These are phyloP conservation scores for Panaeolus cyanescens DNA, from an alignment of 768 basidiomycete genomes.

Conservation along the genomic window DNA sequence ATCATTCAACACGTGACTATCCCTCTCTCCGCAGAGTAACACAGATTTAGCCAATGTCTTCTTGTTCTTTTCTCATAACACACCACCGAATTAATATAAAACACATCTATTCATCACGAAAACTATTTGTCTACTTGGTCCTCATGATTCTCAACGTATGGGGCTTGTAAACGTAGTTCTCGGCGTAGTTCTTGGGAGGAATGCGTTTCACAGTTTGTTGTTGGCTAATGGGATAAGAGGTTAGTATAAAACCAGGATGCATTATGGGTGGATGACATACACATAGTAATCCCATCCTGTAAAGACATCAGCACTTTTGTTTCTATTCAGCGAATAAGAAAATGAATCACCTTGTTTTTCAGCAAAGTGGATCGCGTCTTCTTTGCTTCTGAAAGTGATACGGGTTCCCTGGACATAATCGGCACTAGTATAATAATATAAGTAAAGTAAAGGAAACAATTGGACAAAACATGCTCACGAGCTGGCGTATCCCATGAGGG, in stretches of 20 bases:
- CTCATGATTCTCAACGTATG: slow-evolving; percentile 79
- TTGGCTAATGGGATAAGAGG: slow-evolving; percentile 49
- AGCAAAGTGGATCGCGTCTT: slow-evolving; percentile 92
- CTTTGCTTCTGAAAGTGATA: slow-evolving; percentile 80
- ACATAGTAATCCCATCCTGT: slow-evolving; percentile 93
- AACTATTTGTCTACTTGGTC: slow-evolving; percentile 75
- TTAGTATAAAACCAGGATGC: slow-evolving; percentile 10
- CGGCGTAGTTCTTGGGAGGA: slow-evolving; percentile 86
- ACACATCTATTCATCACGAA: background rate
- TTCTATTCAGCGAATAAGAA: slow-evolving; percentile 1
- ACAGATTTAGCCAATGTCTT: background rate
- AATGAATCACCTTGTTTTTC: slow-evolving; percentile 86
- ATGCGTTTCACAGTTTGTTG: slow-evolving; percentile 61
- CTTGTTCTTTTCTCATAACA: background rate
- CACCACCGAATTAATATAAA: background rate
- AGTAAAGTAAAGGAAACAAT: background rate
- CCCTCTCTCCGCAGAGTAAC: background rate
- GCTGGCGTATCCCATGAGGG: slow-evolving; percentile 95
- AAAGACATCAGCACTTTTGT: slow-evolving; percentile 12
- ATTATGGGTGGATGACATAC: slow-evolving; percentile 44
- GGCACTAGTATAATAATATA: slow-evolving; percentile 49
- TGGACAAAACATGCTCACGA: slow-evolving; percentile 53
- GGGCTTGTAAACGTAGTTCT: slow-evolving; percentile 88
- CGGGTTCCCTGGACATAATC: slow-evolving; percentile 96
- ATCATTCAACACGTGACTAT: slow-evolving; percentile 5